These are phyloP conservation scores for Auricularia sp. DNA, from an alignment of 768 basidiomycete species.

Conservation along the genomic window DNA sequence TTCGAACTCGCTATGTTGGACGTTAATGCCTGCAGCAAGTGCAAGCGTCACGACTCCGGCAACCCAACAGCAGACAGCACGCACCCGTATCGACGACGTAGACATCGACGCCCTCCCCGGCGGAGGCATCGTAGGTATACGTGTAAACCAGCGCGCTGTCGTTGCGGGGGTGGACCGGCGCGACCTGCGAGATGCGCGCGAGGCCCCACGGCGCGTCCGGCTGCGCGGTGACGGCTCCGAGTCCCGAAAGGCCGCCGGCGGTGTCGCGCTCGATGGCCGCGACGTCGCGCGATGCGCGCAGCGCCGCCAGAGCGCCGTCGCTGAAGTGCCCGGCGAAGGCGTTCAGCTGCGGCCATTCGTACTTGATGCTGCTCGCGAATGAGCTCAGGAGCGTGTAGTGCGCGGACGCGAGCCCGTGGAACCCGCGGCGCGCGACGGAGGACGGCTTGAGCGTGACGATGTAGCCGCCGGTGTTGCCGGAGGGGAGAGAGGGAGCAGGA, in stretches of 20 bases:
- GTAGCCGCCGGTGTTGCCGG: too few relatives aligned
- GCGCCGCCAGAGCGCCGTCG: constrained; percentile 14
- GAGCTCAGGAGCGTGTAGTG: too few relatives aligned
- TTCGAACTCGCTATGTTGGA: constrained; percentile 25
- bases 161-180: neutral
- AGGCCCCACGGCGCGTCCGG: constrained; percentile 5
- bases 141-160: constrained; percentile 16
- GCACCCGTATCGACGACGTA: constrained; percentile 4
- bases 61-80: neutral
- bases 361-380: too few relatives aligned
- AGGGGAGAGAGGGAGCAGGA: too few relatives aligned
- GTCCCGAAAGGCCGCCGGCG: constrained; percentile 27
- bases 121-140: constrained; percentile 10
- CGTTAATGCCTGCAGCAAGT: too few relatives aligned
- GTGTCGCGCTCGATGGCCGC: constrained; percentile 18
- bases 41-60: neutral
- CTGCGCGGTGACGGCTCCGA: constrained; percentile 7
- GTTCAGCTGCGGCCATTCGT: too few relatives aligned
- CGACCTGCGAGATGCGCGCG: neutral
- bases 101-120: constrained; percentile 1
- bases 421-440: too few relatives aligned
- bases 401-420: too few relatives aligned
- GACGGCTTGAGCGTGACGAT: too few relatives aligned
- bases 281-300: constrained; percentile 19
- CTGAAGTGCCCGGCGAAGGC: constrained; percentile 2